Evolutionary conservation across 208 protist genomes (phyloP).

Genomic region (Trichomonas gallinae): DNA sequence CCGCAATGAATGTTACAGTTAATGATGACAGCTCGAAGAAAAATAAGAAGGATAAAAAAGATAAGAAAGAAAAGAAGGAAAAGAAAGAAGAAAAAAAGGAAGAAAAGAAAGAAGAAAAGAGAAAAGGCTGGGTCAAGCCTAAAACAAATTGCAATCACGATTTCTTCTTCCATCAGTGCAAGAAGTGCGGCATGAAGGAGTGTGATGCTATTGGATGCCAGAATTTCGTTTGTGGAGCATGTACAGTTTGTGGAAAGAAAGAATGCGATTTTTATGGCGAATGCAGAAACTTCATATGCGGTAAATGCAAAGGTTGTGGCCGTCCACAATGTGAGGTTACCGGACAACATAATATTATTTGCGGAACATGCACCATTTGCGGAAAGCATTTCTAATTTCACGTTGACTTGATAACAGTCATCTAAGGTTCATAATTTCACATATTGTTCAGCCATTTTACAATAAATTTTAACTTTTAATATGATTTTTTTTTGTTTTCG

Average conservation of each 20-base stretch:
- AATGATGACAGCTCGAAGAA: no score
- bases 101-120: no score
- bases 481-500: no score
- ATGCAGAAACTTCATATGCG: not conserved
- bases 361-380: not conserved
- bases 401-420: no score
- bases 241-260: not conserved
- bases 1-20: no score
- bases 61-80: no score
- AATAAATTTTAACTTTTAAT: no score
- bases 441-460: no score
- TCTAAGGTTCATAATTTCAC: no score
- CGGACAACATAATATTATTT: not conserved
- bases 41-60: no score
- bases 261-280: not conserved
- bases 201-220: not conserved
- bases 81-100: no score
- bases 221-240: not conserved
- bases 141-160: not conserved
- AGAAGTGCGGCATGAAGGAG: not conserved
- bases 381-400: not conserved
- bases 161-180: not conserved
- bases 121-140: not conserved
- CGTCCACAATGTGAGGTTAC: not conserved
- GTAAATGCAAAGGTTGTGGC: not conserved